A percentile compares a stretch with the other conserved stretches of the same genome.
Evolutionary conservation across 805 yeast genomes (phyloP).

Genomic region (Nakazawaea pomicola): DNA sequence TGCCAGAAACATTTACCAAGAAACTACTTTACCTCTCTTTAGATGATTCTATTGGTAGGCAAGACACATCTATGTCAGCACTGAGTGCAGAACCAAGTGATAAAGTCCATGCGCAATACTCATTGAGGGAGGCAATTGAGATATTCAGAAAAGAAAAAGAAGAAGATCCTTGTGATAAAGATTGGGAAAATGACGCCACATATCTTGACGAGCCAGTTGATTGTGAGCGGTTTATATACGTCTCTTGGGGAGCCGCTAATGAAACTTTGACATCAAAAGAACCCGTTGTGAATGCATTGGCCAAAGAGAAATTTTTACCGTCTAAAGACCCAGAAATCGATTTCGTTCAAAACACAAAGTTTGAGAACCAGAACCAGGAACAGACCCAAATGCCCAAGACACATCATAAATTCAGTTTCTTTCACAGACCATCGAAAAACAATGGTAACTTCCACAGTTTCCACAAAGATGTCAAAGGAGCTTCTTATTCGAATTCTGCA

Average conservation of each 20-base stretch:
- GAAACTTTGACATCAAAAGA: too few relatives aligned
- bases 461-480: neutral
- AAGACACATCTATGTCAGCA: too few relatives aligned
- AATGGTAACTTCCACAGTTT: neutral
- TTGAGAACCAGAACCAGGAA: neutral
- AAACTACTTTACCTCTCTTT: neutral
- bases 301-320: too few relatives aligned
- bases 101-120: neutral
- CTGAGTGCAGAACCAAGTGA: neutral
- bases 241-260: neutral
- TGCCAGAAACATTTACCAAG: neutral
- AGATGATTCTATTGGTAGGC: neutral
- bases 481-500: neutral
- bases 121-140: constrained; percentile 7
- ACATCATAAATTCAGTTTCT: too few relatives aligned
- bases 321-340: too few relatives aligned
- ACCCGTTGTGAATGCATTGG: too few relatives aligned
- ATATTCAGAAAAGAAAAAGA: neutral
- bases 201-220: constrained; percentile 11
- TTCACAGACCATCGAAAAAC: neutral
- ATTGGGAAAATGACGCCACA: constrained; percentile 4
- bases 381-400: too few relatives aligned
- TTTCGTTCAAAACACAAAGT: neutral
- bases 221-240: neutral
- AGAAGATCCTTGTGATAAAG: constrained; percentile 11